Conservation (phyloP, 2,329 filamentous ascomycete genomes). For the Fusarium torreyae region DNA sequence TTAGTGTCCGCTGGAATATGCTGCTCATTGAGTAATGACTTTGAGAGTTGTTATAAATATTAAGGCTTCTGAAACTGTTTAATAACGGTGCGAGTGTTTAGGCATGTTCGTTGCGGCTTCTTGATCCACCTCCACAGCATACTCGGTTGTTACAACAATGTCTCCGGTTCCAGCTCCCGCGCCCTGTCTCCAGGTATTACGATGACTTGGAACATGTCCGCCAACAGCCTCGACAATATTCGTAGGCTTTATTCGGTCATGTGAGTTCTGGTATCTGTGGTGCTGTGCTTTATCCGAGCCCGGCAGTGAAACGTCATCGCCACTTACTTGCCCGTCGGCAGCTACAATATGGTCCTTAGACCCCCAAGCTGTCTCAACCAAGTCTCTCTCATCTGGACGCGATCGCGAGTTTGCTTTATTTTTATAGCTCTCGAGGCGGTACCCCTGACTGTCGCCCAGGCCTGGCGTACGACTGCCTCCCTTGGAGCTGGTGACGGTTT, state of each 20-base stretch:
- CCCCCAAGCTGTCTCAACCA: slow-evolving; percentile 10
- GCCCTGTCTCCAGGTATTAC: slow-evolving; percentile 16
- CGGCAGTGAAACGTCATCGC: slow-evolving; percentile 1
- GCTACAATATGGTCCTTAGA: slow-evolving; percentile 17
- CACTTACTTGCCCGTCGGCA: slow-evolving; percentile 1
- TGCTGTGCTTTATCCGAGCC: slow-evolving; percentile 5
- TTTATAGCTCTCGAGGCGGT: slow-evolving; percentile 16
- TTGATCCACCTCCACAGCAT: slow-evolving; percentile 9
- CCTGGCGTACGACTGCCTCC: slow-evolving; percentile 12
- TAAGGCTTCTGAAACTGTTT: no score
- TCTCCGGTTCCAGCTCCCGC: neutral
- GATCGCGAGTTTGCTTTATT: slow-evolving; percentile 1
- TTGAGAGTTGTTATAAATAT: no score
- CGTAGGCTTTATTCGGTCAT: neutral
- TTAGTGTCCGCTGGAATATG: no score
- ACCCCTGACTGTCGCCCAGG: slow-evolving; percentile 15
- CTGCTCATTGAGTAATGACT: no score
- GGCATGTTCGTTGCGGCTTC: neutral
- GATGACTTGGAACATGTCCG: neutral
- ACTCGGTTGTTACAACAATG: slow-evolving; percentile 15
- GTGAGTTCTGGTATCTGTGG: neutral
- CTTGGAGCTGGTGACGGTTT: slow-evolving; percentile 13
- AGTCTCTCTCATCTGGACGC: slow-evolving; percentile 5
- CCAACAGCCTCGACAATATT: neutral
- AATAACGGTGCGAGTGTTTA: neutral